Conservation (phyloP, 768 basidiomycete species). For the Boletus sp. region DNA sequence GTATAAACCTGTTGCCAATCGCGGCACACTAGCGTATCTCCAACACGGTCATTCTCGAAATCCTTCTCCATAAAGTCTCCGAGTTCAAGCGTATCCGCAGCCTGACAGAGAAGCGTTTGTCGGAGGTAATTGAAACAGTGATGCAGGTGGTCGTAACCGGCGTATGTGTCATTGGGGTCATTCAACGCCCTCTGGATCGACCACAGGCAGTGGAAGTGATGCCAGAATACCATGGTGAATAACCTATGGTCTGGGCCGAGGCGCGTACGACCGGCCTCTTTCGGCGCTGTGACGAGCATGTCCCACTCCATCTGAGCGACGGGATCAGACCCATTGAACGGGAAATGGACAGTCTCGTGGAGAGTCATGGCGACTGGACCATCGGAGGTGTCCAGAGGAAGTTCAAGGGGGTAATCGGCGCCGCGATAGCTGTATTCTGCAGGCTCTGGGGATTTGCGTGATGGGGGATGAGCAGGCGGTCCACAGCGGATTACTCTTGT, state of each 20-base stretch:
- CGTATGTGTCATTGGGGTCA: conserved; percentile 8
- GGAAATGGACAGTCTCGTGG: conserved; percentile 13
- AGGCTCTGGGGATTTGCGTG: neutral
- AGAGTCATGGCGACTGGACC: conserved; percentile 12
- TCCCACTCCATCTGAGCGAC: conserved; percentile 9
- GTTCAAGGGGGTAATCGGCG: conserved; percentile 8
- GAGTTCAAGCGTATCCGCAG: conserved; percentile 13
- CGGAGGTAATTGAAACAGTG: conserved; percentile 17
- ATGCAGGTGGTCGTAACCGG: conserved; percentile 7
- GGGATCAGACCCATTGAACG: conserved; percentile 5
- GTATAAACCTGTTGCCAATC: conserved; percentile 9
- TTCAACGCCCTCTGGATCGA: conserved; percentile 11
- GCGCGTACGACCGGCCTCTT: conserved; percentile 8
- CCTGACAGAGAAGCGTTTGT: conserved; percentile 13
- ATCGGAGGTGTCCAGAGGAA: neutral
- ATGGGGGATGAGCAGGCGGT: neutral
- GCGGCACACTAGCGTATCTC: conserved; percentile 13
- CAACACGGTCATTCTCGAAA: conserved; percentile 7
- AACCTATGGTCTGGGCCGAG: conserved; percentile 14
- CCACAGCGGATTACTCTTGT: neutral
- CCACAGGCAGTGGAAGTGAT: conserved; percentile 16
- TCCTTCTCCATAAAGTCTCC: conserved; percentile 17
- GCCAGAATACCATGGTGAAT: conserved; percentile 11
- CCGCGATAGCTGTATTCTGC: conserved; percentile 10
- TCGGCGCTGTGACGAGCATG: conserved; percentile 6